phyloP scores from a whole-genome alignment of 768 basidiomycete genomes.

The Hygrocybe coccinea region DNA sequence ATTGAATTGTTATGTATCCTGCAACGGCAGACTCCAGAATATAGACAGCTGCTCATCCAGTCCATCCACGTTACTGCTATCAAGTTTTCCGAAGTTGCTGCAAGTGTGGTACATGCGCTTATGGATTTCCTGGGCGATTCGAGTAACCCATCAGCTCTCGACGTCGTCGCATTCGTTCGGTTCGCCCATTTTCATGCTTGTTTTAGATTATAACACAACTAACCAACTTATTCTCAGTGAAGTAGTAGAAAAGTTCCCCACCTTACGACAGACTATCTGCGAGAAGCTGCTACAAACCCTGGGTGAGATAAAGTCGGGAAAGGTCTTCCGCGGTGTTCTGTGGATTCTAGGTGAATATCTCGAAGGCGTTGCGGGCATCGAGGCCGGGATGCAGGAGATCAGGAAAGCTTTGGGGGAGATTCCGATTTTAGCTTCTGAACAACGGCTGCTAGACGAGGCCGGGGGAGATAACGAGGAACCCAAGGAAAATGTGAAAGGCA shows the following conservation, averaged over 20 bases:
- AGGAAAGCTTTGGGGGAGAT: constrained; percentile 90
- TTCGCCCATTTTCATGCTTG: constrained; percentile 15
- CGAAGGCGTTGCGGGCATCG: constrained; percentile 60
- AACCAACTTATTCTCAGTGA: constrained; percentile 46
- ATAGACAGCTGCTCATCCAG: constrained; percentile 93
- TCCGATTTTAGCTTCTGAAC: constrained; percentile 92
- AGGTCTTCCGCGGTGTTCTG: constrained; percentile 91
- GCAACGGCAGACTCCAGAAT: constrained; percentile 74
- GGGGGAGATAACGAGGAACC: constrained; percentile 43
- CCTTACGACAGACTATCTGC: constrained; percentile 73
- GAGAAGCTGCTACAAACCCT: constrained; percentile 81
- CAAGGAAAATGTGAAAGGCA: constrained; percentile 45
- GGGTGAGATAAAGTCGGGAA: constrained; percentile 87
- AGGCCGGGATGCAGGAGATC: constrained; percentile 68
- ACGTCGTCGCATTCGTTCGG: constrained; percentile 76
- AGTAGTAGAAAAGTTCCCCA: constrained; percentile 96
- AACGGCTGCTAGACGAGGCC: constrained; percentile 73
- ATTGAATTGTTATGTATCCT: background rate
- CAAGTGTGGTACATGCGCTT: constrained; percentile 87
- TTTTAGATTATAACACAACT: background rate
- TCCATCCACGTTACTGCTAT: constrained; percentile 95
- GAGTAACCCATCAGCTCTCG: constrained; percentile 90
- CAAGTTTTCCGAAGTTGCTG: constrained; percentile 95
- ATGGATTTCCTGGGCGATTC: constrained; percentile 95
- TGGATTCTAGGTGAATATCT: constrained; percentile 99